Evolutionary conservation across 2,329 filamentous ascomycete genomes (phyloP).

Genomic region (Fusarium sp.): DNA sequence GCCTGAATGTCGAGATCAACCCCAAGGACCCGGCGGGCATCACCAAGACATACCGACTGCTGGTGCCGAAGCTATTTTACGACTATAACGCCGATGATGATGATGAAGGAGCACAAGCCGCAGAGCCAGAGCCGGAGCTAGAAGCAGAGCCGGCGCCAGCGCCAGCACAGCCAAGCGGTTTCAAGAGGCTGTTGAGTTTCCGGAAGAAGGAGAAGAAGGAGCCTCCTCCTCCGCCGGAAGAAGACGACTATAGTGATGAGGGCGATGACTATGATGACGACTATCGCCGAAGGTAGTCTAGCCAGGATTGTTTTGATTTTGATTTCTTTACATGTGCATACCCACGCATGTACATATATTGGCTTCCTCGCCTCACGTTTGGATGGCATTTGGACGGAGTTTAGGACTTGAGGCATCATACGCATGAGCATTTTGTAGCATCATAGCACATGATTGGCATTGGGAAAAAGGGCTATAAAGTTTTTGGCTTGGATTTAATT

Average conservation of each 20-base stretch:
- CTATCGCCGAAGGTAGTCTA: slow-evolving; percentile 33
- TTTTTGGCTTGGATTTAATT: slow-evolving; percentile 8
- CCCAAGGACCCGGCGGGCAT: slow-evolving; percentile 87
- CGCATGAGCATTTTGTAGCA: slow-evolving; percentile 12
- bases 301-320: slow-evolving; percentile 9
- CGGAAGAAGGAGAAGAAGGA: slow-evolving; percentile 49
- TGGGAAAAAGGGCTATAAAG: slow-evolving; percentile 18
- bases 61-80: slow-evolving; percentile 82
- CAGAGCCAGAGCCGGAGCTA: not conserved
- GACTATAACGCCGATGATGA: slow-evolving; percentile 60
- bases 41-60: slow-evolving; percentile 86
- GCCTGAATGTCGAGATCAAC: slow-evolving; percentile 89
- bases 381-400: slow-evolving; percentile 22
- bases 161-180: slow-evolving; percentile 48
- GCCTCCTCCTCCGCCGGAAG: slow-evolving; percentile 31
- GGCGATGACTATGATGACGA: slow-evolving; percentile 40
- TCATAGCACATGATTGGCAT: not conserved
- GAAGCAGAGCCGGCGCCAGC: slow-evolving; percentile 24
- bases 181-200: slow-evolving; percentile 61
- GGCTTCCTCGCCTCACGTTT: slow-evolving; percentile 2
- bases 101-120: slow-evolving; percentile 50
- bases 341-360: not conserved
- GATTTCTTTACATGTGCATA: slow-evolving; percentile 18
- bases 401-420: not conserved
- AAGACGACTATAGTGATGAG: slow-evolving; percentile 45